Base-by-base conservation (phyloP, 345 rosid species). In the Firmiana major region DNA sequence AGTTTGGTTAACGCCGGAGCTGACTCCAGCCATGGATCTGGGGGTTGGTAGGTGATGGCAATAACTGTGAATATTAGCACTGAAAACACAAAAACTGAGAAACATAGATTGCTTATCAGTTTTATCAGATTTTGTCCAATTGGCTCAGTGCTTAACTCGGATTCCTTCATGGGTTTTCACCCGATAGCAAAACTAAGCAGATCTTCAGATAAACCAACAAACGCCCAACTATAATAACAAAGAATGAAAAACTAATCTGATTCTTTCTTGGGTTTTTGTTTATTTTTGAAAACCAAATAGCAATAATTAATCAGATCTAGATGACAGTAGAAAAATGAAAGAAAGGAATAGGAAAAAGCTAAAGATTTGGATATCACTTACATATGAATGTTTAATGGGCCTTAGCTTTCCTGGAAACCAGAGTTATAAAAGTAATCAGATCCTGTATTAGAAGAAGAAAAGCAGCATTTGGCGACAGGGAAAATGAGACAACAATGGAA, bases 21-120 rank as follows among this genome's bases (percentile, higher is more conserved):
- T 9, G 98, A 91, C 75, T 96, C 91, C 42, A 96, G 93, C 97
- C 98, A 93, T 81, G 98, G 97, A 88, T 93, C 97, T 75, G 97
- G 97, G 5, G 99, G 99, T 77, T 93, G 97, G 82, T 93, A 93
- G 22, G 98, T 93, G 82, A 92, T 85, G 76, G 98, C 98, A 76
- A 93, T 86, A 58, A 88, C 93, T 2, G 95, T 91, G 78, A 96
- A 87, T 6, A 92, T 86, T 65, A 96, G 86, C 63, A 96, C 98
- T 9, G 91, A 78, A 90, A 95, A 86, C 16, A 95, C 97, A 73
- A 95, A 95, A 21, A 86, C 90, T n/a, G 99, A 93, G 90, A 96
- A 93, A 71, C 99, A 93, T 36, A 93, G 83, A 83, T 92, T 96
- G 88, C 93, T 92, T 65, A 92, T 96, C 54, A 90, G 81, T 79